Percentiles rank a stretch among this genome's conserved stretches.
Evolutionary conservation across 371 early-diverging fungal species (phyloP).

Genomic region (Cokeromyces recurvatus): DNA sequence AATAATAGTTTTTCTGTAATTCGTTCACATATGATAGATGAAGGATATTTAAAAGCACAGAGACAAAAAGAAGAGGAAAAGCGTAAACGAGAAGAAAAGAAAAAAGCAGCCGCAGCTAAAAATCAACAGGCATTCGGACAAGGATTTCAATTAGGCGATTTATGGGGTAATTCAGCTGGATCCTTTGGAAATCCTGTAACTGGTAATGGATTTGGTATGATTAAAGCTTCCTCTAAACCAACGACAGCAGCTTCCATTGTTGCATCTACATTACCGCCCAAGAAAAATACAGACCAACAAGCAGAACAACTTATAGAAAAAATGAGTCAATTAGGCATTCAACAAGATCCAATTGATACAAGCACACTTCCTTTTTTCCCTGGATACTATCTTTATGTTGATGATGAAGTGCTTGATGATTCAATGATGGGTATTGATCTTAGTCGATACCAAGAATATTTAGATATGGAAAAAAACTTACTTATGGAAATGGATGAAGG

Average conservation of each 20-base stretch:
- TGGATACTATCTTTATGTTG: slow-evolving; percentile 63
- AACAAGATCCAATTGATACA: slow-evolving; percentile 16
- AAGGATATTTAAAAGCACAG: slow-evolving; percentile 57
- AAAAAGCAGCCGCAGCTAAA: slow-evolving; percentile 19
- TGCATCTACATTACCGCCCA: slow-evolving; percentile 1
- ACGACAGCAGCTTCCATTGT: slow-evolving; percentile 9
- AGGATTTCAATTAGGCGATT: slow-evolving; percentile 40
- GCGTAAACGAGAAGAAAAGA: slow-evolving; percentile 32
- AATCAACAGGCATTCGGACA: slow-evolving; percentile 26
- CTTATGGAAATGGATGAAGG: slow-evolving; percentile 26
- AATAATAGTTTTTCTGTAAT: slow-evolving; percentile 52
- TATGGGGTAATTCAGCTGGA: slow-evolving; percentile 28
- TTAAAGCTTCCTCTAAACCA: not conserved
- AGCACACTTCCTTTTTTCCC: slow-evolving; percentile 34
- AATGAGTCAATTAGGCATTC: slow-evolving; percentile 5
- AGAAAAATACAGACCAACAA: slow-evolving; percentile 5
- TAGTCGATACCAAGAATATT: slow-evolving; percentile 47
- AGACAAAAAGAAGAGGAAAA: slow-evolving; percentile 40
- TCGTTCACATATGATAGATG: slow-evolving; percentile 64
- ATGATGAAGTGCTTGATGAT: slow-evolving; percentile 44
- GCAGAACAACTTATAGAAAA: slow-evolving; percentile 7
- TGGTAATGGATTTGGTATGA: slow-evolving; percentile 6
- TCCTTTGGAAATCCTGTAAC: not conserved
- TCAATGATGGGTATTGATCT: slow-evolving; percentile 24
- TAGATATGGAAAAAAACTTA: slow-evolving; percentile 39